These are phyloP conservation scores for Nakazawaea wickerhamii DNA, from an alignment of 805 yeast species.

Conservation along the genomic window DNA sequence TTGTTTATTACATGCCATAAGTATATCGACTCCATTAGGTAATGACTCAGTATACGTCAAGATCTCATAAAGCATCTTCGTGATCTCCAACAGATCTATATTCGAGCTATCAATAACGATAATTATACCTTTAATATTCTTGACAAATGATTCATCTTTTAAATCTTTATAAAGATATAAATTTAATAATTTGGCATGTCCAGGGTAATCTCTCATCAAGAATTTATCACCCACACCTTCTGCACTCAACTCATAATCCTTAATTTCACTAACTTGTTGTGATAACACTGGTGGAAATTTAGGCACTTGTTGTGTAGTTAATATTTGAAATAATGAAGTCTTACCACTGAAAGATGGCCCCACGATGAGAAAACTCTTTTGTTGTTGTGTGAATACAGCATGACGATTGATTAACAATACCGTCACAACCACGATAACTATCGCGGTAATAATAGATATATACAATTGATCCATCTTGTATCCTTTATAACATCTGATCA, in stretches of 20 bases:
- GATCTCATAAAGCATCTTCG: constrained; percentile 53
- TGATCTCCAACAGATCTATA: constrained; percentile 43
- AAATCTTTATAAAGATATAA: constrained; percentile 45
- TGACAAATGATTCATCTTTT: constrained; percentile 29
- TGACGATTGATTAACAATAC: constrained; percentile 13
- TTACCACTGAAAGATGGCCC: constrained; percentile 22
- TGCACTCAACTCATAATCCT: constrained; percentile 34
- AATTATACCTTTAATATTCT: constrained; percentile 58
- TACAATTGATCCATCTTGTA: constrained; percentile 1
- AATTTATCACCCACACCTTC: constrained; percentile 31
- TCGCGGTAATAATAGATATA: constrained; percentile 3
- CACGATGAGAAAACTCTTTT: constrained; percentile 17
- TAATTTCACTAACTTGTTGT: constrained; percentile 39
- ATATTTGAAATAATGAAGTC: constrained; percentile 18
- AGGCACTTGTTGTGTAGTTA: constrained; percentile 19
- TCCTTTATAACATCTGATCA: neutral
- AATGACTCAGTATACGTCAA: constrained; percentile 55
- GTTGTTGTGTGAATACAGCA: constrained; percentile 12
- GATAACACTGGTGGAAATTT: constrained; percentile 40
- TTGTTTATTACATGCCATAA: constrained; percentile 78
- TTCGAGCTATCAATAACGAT: constrained; percentile 75
- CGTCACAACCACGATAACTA: constrained; percentile 16
- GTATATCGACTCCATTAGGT: constrained; percentile 65
- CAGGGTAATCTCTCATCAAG: constrained; percentile 78
- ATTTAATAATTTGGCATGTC: constrained; percentile 70